Percentiles rank a stretch among this genome's conserved stretches.
These are phyloP conservation scores for Trichocomaceae sp. DNA, from an alignment of 2,329 filamentous ascomycete species.

Conservation along the genomic window DNA sequence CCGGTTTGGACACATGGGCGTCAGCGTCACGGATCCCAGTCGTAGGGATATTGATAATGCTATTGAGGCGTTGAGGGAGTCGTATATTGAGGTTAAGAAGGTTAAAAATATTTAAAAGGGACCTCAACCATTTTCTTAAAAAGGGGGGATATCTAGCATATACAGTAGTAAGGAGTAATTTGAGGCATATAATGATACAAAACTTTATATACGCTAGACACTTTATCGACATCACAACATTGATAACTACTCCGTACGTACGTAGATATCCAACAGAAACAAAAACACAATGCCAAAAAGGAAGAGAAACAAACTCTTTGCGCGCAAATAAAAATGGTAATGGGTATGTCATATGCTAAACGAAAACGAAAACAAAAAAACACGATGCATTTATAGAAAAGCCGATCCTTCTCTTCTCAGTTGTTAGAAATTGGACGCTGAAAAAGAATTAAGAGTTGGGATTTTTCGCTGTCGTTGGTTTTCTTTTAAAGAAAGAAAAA, in stretches of 20 bases:
- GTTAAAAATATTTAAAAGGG: too few relatives aligned
- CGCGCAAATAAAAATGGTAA: neutral
- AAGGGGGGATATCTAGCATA: neutral
- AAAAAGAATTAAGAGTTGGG: neutral
- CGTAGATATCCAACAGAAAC: too few relatives aligned
- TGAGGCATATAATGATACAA: too few relatives aligned
- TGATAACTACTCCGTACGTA: too few relatives aligned
- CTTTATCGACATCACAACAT: too few relatives aligned
- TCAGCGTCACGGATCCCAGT: conserved; percentile 75
- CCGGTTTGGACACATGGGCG: conserved; percentile 95
- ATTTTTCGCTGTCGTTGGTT: neutral
- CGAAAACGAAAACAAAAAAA: neutral
- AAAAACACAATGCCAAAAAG: neutral
- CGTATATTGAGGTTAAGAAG: conserved; percentile 67
- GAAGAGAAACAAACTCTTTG: neutral
- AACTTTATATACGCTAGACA: too few relatives aligned
- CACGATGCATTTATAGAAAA: neutral
- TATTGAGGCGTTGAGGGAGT: conserved; percentile 67
- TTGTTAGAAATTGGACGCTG: neutral
- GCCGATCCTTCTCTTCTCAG: neutral
- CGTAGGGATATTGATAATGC: conserved; percentile 80
- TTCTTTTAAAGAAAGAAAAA: neutral
- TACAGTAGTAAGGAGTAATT: too few relatives aligned
- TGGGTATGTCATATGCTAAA: neutral
- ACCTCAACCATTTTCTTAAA: too few relatives aligned